These are phyloP conservation scores for Xylaria sp. DNA, from an alignment of 2,329 filamentous ascomycete genomes.

Conservation along the genomic window DNA sequence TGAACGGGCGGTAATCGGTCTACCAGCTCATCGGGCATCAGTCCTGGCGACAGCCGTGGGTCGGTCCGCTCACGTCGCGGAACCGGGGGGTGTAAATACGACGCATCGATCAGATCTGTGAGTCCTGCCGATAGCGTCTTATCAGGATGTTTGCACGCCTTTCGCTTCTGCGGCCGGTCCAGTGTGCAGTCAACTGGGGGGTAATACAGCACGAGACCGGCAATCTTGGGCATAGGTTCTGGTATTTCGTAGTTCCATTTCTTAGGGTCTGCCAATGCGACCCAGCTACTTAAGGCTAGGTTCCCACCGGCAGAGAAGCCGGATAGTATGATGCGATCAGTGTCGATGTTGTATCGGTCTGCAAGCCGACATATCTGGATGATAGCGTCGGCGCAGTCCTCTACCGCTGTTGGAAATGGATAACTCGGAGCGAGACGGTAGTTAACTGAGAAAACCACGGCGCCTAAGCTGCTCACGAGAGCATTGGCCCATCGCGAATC, in stretches of 20 bases:
- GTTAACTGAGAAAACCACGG: constrained; percentile 71
- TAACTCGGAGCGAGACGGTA: constrained; percentile 73
- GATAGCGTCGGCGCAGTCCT: constrained; percentile 73
- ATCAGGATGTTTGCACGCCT: constrained; percentile 64
- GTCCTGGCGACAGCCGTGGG: constrained; percentile 63
- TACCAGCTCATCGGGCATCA: constrained; percentile 46
- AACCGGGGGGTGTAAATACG: constrained; percentile 66
- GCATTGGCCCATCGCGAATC: constrained; percentile 69
- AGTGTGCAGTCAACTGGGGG: constrained; percentile 70
- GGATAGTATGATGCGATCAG: constrained; percentile 64
- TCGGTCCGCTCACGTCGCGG: constrained; percentile 58
- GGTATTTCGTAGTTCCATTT: constrained; percentile 43
- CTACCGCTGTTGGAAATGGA: constrained; percentile 71
- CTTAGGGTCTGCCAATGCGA: constrained; percentile 41
- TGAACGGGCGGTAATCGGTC: constrained; percentile 44
- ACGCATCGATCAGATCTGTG: constrained; percentile 71
- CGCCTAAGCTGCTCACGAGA: constrained; percentile 63
- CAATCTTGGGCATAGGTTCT: constrained; percentile 58
- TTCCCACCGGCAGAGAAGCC: constrained; percentile 73
- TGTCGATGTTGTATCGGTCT: constrained; percentile 67
- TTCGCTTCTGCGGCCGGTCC: constrained; percentile 65
- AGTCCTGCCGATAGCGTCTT: constrained; percentile 66
- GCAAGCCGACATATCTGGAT: constrained; percentile 67
- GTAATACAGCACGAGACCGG: constrained; percentile 70
- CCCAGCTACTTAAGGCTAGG: constrained; percentile 58